These are phyloP conservation scores for Akanthomyces uredinophilus DNA, from an alignment of 2,329 filamentous ascomycete genomes.

Conservation along the genomic window DNA sequence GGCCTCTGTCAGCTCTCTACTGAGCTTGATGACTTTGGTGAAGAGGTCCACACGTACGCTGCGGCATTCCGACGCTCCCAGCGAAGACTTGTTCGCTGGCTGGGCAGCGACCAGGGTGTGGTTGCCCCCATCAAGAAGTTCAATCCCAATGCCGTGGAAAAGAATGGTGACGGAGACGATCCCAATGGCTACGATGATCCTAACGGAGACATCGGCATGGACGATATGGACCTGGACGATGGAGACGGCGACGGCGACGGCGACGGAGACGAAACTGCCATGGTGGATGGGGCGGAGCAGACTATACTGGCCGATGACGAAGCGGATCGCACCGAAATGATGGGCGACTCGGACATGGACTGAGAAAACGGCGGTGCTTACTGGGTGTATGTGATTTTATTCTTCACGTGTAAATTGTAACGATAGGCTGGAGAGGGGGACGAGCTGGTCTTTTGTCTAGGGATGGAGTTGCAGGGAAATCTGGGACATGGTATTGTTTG, in stretches of 20 bases:
- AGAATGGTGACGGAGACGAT: slow-evolving; percentile 20
- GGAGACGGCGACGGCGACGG: slow-evolving; percentile 31
- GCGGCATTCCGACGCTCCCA: slow-evolving; percentile 59
- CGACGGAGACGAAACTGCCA: slow-evolving; percentile 23
- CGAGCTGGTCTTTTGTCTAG: background rate
- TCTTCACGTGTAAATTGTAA: slow-evolving; percentile 12
- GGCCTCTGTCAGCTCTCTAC: slow-evolving; percentile 57
- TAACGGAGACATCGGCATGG: slow-evolving; percentile 38
- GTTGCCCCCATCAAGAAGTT: slow-evolving; percentile 41
- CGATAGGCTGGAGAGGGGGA: slow-evolving; percentile 2
- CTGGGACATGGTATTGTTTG: slow-evolving; percentile 4
- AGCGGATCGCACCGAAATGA: slow-evolving; percentile 34
- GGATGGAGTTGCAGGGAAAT: slow-evolving; percentile 2
- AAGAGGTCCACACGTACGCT: slow-evolving; percentile 63
- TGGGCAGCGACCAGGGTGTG: slow-evolving; percentile 42
- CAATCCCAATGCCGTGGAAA: slow-evolving; percentile 20
- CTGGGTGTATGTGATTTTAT: background rate
- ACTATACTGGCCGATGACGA: slow-evolving; percentile 42
- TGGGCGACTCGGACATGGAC: slow-evolving; percentile 33
- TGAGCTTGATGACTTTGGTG: slow-evolving; percentile 70
- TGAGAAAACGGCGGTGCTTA: slow-evolving; percentile 14
- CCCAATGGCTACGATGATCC: slow-evolving; percentile 26
- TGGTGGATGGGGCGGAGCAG: slow-evolving; percentile 26
- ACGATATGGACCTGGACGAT: slow-evolving; percentile 40
- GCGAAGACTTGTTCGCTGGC: slow-evolving; percentile 67